Evolutionary conservation across 768 basidiomycete genomes (phyloP).

Genomic region (Exidia glandulosa): DNA sequence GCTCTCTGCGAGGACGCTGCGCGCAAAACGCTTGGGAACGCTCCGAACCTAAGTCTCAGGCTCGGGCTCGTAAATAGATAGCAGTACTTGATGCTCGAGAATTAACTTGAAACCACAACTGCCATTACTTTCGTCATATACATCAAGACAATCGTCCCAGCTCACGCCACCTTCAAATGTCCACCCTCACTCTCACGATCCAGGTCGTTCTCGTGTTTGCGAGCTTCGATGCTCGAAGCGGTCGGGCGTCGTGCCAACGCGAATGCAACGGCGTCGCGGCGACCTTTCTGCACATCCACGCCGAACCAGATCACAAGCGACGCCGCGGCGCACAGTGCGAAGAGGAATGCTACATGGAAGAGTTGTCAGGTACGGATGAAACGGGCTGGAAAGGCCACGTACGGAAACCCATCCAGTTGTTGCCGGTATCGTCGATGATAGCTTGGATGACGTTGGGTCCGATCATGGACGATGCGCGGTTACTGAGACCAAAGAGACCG

Average conservation of each 20-base stretch:
- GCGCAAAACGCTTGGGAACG: too few relatives aligned
- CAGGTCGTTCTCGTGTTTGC: too few relatives aligned
- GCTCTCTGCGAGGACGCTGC: too few relatives aligned
- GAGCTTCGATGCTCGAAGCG: neutral
- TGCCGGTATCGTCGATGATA: slow-evolving; percentile 59
- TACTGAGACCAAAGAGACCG: slow-evolving; percentile 74
- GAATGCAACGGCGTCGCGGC: slow-evolving; percentile 44
- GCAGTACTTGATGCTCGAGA: too few relatives aligned
- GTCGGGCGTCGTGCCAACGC: slow-evolving; percentile 7
- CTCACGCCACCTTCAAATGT: too few relatives aligned
- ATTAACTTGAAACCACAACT: too few relatives aligned
- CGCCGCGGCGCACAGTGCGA: slow-evolving; percentile 55
- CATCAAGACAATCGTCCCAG: too few relatives aligned
- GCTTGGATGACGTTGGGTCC: slow-evolving; percentile 80
- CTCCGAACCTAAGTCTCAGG: too few relatives aligned
- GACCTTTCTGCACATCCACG: slow-evolving; percentile 52
- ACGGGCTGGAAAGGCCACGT: neutral
- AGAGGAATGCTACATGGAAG: slow-evolving; percentile 42
- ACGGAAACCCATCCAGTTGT: slow-evolving; percentile 74
- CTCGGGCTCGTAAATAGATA: too few relatives aligned
- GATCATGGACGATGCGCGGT: slow-evolving; percentile 77
- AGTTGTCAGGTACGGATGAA: neutral
- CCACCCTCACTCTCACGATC: too few relatives aligned
- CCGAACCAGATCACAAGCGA: slow-evolving; percentile 70
- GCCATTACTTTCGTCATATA: too few relatives aligned